Conservation (phyloP, 176 grass and related monocot genomes). For the Paspalum vaginatum region DNA sequence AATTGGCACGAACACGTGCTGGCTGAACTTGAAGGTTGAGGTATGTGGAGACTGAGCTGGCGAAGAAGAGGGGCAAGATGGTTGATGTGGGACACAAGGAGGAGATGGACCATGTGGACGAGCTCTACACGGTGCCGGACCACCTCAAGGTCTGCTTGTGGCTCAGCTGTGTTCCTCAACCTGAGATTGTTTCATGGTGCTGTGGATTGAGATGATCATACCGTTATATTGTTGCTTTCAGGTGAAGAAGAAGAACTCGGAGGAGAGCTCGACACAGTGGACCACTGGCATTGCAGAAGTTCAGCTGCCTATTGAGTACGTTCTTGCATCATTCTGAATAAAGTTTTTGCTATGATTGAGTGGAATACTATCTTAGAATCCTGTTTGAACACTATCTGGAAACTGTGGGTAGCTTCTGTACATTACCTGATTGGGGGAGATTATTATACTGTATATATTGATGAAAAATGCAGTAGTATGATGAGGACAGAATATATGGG, state of each 20-base stretch:
- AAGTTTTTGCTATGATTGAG: conserved; percentile 22
- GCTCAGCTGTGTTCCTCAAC: neutral
- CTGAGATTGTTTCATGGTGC: conserved; percentile 11
- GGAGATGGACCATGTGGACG: conserved; percentile 79
- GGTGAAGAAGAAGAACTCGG: conserved; percentile 95
- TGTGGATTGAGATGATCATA: conserved; percentile 9
- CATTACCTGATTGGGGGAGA: neutral
- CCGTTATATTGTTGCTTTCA: conserved; percentile 26
- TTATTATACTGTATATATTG: neutral
- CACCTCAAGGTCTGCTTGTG: conserved; percentile 89
- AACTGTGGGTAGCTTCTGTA: neutral
- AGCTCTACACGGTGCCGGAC: conserved; percentile 76
- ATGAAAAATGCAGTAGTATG: neutral
- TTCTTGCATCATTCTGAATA: conserved; percentile 18
- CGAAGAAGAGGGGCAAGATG: conserved; percentile 78
- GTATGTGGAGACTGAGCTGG: conserved; percentile 88
- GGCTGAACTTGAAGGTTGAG: conserved; percentile 64
- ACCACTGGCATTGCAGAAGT: conserved; percentile 93
- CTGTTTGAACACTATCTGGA: neutral
- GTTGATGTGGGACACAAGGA: conserved; percentile 67
- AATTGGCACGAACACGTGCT: conserved; percentile 7
- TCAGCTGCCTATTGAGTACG: conserved; percentile 79
- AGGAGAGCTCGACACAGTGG: conserved; percentile 98
- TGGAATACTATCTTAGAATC: conserved; percentile 17
- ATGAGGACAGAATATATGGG: neutral